Conservation (phyloP, 768 basidiomycete genomes). For the Tephrocybe rancida region DNA sequence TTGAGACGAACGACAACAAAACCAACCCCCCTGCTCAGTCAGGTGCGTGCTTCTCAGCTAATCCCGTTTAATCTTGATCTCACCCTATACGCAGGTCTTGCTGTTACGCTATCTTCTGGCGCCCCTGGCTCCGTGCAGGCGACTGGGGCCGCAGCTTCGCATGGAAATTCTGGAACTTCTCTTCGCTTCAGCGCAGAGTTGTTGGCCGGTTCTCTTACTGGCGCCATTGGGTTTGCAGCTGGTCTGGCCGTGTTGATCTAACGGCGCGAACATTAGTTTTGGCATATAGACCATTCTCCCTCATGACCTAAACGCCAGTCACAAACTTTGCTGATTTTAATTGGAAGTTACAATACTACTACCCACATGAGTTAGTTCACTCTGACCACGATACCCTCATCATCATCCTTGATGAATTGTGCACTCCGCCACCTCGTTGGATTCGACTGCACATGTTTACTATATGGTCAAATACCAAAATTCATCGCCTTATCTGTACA, state of each 20-base stretch:
- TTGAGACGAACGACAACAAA: slow-evolving; percentile 79
- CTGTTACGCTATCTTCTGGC: slow-evolving; percentile 31
- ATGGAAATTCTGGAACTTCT: slow-evolving; percentile 8
- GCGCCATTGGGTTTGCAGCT: slow-evolving; percentile 18
- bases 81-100: slow-evolving; percentile 35
- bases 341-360: slow-evolving; percentile 9
- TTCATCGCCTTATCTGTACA: not conserved
- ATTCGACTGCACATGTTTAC: not conserved
- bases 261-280: not conserved
- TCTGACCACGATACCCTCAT: slow-evolving; percentile 15
- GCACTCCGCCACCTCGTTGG: not conserved
- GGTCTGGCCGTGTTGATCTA: slow-evolving; percentile 18
- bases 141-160: slow-evolving; percentile 16
- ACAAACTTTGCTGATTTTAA: slow-evolving; percentile 11
- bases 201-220: slow-evolving; percentile 10
- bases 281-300: not conserved
- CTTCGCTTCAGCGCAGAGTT: slow-evolving; percentile 9
- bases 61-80: slow-evolving; percentile 56
- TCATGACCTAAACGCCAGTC: slow-evolving; percentile 11
- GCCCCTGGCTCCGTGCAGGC: slow-evolving; percentile 35
- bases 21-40: slow-evolving; percentile 56
- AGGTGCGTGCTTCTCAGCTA: slow-evolving; percentile 55
- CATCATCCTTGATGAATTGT: not conserved
- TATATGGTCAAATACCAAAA: slow-evolving; percentile 3
- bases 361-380: slow-evolving; percentile 2